Evolutionary conservation across 2,329 filamentous ascomycete genomes (phyloP).

Genomic region (Kalaharituber pfeilii): DNA sequence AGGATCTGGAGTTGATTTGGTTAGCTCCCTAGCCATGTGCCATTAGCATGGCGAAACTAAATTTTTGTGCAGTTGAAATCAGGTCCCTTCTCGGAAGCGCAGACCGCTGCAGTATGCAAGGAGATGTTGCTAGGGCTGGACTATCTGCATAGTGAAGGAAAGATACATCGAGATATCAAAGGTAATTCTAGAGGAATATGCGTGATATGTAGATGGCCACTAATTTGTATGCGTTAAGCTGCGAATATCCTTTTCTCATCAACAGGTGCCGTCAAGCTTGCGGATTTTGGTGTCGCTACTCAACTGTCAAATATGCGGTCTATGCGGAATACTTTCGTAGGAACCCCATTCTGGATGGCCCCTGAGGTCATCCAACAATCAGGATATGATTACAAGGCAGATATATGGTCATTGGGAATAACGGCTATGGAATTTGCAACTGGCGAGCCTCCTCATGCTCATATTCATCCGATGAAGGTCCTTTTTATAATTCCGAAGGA

Average conservation of each 20-base stretch:
- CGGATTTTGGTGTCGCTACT: slow-evolving; percentile 91
- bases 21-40: slow-evolving; percentile 32
- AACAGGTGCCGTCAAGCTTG: slow-evolving; percentile 78
- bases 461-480: slow-evolving; percentile 84
- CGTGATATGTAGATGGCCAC: background rate
- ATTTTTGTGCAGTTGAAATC: slow-evolving; percentile 54
- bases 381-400: slow-evolving; percentile 70
- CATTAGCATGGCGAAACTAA: slow-evolving; percentile 15
- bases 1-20: slow-evolving; percentile 84
- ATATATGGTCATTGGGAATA: slow-evolving; percentile 86
- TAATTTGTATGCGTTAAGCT: slow-evolving; percentile 30
- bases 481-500: slow-evolving; percentile 84
- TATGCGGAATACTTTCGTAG: slow-evolving; percentile 91
- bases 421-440: slow-evolving; percentile 79
- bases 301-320: slow-evolving; percentile 97
- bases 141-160: slow-evolving; percentile 83
- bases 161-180: slow-evolving; percentile 94
- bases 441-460: slow-evolving; percentile 73
- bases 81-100: slow-evolving; percentile 67
- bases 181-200: slow-evolving; percentile 3
- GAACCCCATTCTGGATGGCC: slow-evolving; percentile 95
- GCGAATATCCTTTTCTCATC: slow-evolving; percentile 91
- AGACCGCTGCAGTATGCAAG: slow-evolving; percentile 87
- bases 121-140: slow-evolving; percentile 79
- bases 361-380: slow-evolving; percentile 86